Conservation (phyloP, 192 early-diverging fungal genomes). For the Backusella circina region DNA sequence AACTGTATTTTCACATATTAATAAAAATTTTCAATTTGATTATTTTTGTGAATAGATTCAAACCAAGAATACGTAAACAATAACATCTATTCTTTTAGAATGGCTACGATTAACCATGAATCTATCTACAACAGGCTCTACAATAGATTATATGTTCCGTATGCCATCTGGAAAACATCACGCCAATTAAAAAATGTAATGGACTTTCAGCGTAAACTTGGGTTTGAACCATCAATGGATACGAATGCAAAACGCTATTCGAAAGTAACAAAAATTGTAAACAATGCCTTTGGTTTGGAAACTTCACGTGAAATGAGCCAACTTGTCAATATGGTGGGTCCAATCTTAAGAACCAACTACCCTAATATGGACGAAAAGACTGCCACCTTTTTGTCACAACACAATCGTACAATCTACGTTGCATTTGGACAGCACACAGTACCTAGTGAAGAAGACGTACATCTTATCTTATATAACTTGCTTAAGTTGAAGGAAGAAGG, state of each 20-base stretch:
- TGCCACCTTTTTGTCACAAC: slow-evolving; percentile 13
- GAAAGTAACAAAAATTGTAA: slow-evolving; percentile 14
- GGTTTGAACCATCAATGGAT: neutral
- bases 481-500: neutral
- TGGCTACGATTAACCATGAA: neutral
- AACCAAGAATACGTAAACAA: neutral
- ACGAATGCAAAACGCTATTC: neutral
- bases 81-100: neutral
- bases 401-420: slow-evolving; percentile 22
- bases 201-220: neutral
- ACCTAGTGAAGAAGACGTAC: neutral
- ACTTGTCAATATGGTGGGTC: slow-evolving; percentile 28
- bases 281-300: slow-evolving; percentile 27
- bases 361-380: neutral
- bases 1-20: neutral
- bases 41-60: neutral
- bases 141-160: neutral
- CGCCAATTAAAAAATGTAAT: neutral
- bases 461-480: slow-evolving; percentile 18
- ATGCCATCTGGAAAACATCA: neutral
- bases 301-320: slow-evolving; percentile 13
- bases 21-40: neutral
- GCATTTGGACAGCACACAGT: slow-evolving; percentile 30
- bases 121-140: neutral
- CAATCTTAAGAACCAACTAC: slow-evolving; percentile 26